Percentiles rank a stretch among this genome's conserved stretches.
These are phyloP conservation scores for Penicillium samsonianum DNA, from an alignment of 495 filamentous ascomycete species.

Conservation along the genomic window DNA sequence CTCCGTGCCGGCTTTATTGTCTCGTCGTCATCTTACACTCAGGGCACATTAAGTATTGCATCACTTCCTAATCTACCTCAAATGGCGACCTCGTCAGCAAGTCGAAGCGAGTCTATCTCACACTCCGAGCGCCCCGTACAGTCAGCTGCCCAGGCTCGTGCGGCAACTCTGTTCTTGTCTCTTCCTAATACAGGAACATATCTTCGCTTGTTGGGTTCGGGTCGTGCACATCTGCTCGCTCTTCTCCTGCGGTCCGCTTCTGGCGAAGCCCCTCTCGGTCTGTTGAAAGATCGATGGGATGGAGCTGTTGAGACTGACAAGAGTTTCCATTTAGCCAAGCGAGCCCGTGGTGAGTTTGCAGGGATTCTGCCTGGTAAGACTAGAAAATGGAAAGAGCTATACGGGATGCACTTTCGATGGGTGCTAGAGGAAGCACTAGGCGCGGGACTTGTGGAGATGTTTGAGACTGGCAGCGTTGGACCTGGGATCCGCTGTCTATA, in stretches of 20 bases:
- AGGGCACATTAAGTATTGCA: slow-evolving; percentile 48
- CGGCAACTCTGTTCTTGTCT: slow-evolving; percentile 58
- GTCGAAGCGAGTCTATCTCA: slow-evolving; percentile 26
- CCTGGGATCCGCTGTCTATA: slow-evolving; percentile 62
- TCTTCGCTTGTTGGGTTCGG: slow-evolving; percentile 66
- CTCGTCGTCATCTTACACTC: slow-evolving; percentile 52
- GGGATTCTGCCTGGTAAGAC: slow-evolving; percentile 72
- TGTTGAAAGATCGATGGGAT: slow-evolving; percentile 79
- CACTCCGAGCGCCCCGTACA: slow-evolving; percentile 24
- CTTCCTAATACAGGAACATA: slow-evolving; percentile 74
- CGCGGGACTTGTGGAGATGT: slow-evolving; percentile 76
- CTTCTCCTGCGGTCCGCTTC: slow-evolving; percentile 65
- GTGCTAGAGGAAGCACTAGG: slow-evolving; percentile 76
- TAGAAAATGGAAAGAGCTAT: slow-evolving; percentile 79
- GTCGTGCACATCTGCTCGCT: slow-evolving; percentile 64
- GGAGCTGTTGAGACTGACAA: slow-evolving; percentile 66
- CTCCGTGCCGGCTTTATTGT: slow-evolving; percentile 72
- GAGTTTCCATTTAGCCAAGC: slow-evolving; percentile 59
- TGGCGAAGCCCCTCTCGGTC: slow-evolving; percentile 63
- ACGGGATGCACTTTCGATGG: slow-evolving; percentile 78
- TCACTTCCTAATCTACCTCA: slow-evolving; percentile 53
- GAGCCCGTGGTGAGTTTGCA: slow-evolving; percentile 64
- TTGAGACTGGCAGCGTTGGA: slow-evolving; percentile 83
- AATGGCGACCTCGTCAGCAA: slow-evolving; percentile 61
- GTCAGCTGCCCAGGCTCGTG: slow-evolving; percentile 32